Base-by-base conservation (phyloP, 73 alveolate species). In the Tetrahymena borealis region DNA sequence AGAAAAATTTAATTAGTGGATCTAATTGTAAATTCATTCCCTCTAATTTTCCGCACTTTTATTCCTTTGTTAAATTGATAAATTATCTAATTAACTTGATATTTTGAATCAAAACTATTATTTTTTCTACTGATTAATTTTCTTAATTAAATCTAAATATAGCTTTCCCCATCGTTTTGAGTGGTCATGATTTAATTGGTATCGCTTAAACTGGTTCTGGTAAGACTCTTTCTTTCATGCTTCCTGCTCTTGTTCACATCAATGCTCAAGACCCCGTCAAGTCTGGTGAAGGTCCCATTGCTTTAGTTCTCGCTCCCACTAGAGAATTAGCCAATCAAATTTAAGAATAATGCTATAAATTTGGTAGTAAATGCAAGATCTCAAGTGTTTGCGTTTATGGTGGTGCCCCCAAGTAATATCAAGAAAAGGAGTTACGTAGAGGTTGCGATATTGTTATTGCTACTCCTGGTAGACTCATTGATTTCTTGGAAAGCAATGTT, bases 201-300 rank as follows among this genome's bases (percentile, higher is more conserved):
- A 90, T 96, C 5, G 98, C 99, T 31, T 94, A 97, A 90, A 98
- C 99, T 11, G 99, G 99, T 20, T 95, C 98, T n/a, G 99, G 99
- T 11, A 98, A 98, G 95, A 98, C 99, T 32, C 95, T 98, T 33
- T 94, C 99, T 41, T 98, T 95, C 96, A 94, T 98, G 91, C 94
- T 98, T 41, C 99, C 99, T 7, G 95, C 96, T n/a, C 91, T 97
- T 16, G 97, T 97, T 12, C 94, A 94, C 38, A 95, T 96, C 94
- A 39, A 94, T 39, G 96, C 96, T 35, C 39, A 93, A 41, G 90
- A 40, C 20, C 42, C 77, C 24, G 39, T 78, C 8, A 92, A 92
- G 42, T 31, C 91, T 24, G 94, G 93, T 28, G 94, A 95, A 39
- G 96, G 91, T 93, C 97, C 99, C 90, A 90, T 97, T 41, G 95